Evolutionary conservation across 108 stramenopile species (phyloP).

Genomic region (Skeletonema potamos): DNA sequence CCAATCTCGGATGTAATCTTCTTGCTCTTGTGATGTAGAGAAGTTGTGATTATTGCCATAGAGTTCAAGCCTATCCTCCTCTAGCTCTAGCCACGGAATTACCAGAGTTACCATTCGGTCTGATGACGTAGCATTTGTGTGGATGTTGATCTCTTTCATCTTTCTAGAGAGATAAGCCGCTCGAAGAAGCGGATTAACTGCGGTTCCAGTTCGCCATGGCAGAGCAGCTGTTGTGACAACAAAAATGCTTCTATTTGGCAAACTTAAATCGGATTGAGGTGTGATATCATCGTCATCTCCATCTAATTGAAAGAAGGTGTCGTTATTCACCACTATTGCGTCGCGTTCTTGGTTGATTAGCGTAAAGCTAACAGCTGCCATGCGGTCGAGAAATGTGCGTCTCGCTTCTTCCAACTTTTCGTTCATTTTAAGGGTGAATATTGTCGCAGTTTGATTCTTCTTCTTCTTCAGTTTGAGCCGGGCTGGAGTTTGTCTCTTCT

Average conservation of each 20-base stretch:
- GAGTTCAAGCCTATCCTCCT: constrained; percentile 65
- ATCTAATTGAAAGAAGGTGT: constrained; percentile 18
- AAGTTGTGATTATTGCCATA: constrained; percentile 56
- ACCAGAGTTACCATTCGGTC: constrained; percentile 70
- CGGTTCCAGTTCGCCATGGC: constrained; percentile 89
- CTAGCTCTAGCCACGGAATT: constrained; percentile 85
- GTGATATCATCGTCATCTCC: constrained; percentile 55
- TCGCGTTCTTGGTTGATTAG: constrained; percentile 61
- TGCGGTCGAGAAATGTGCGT: constrained; percentile 58
- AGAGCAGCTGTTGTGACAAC: constrained; percentile 86
- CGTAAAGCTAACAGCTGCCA: constrained; percentile 55
- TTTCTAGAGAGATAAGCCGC: constrained; percentile 72
- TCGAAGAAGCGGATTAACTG: constrained; percentile 84
- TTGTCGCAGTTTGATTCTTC: constrained; percentile 1
- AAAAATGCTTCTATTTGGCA: constrained; percentile 60
- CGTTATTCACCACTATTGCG: constrained; percentile 42
- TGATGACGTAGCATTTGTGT: constrained; percentile 2
- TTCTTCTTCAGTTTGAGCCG: constrained; percentile 14
- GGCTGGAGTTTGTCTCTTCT: neutral
- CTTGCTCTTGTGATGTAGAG: constrained; percentile 64
- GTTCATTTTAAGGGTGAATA: constrained; percentile 32
- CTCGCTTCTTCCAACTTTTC: constrained; percentile 43
- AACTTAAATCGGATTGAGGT: constrained; percentile 60
- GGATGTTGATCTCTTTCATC: constrained; percentile 29
- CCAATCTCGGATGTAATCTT: constrained; percentile 74